Evolutionary conservation across 495 filamentous ascomycete species (phyloP).

Genomic region (Podospora appendiculata): DNA sequence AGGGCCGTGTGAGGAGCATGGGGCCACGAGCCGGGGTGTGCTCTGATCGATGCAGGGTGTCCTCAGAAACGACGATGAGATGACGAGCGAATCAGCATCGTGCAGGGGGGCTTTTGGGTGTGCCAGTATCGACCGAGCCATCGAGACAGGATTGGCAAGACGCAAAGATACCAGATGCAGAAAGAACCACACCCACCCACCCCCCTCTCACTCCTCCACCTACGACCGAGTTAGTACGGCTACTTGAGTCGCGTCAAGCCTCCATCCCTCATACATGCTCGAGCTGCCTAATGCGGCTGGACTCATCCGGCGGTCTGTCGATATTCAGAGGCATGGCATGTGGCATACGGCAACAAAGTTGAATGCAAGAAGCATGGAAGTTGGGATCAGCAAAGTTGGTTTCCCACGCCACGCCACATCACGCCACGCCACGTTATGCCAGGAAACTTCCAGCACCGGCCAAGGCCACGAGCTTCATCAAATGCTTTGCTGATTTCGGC

Average conservation of each 20-base stretch:
- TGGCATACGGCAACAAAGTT: neutral
- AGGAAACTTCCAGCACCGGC: constrained; percentile 6
- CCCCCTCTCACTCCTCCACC: constrained; percentile 1
- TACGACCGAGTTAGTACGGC: constrained; percentile 5
- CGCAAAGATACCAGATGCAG: constrained; percentile 10
- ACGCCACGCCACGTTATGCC: neutral
- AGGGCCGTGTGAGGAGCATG: constrained; percentile 18
- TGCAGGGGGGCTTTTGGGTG: constrained; percentile 11
- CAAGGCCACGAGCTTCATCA: constrained; percentile 1
- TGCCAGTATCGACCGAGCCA: constrained; percentile 11
- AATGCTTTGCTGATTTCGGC: neutral
- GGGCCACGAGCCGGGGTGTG: constrained; percentile 14
- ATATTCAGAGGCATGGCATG: too few species aligned
- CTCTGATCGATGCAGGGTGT: constrained; percentile 15
- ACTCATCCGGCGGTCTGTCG: neutral
- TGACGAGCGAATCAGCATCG: constrained; percentile 8
- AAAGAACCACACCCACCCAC: too few species aligned
- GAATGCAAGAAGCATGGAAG: too few species aligned
- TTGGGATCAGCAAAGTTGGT: too few species aligned
- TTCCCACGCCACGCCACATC: too few species aligned
- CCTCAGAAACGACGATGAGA: constrained; percentile 5
- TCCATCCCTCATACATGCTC: neutral
- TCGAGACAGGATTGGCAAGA: constrained; percentile 1
- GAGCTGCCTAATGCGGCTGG: constrained; percentile 9
- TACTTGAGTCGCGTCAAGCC: neutral